Conservation (phyloP, 148 eudicot genomes). For the Diospyros lotus region DNA sequence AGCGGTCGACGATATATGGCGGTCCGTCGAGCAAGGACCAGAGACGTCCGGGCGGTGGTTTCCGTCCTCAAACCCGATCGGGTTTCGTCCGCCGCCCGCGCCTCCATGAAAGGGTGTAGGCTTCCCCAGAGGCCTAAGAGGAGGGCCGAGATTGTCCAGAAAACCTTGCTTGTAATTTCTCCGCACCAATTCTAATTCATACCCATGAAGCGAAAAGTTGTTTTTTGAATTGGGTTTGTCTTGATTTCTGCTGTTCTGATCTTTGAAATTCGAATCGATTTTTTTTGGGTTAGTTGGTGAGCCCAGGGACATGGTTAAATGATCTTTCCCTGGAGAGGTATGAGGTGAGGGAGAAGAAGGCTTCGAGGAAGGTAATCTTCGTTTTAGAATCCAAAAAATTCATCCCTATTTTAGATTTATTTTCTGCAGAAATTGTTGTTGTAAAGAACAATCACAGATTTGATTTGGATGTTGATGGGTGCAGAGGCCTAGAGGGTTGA, state of each 20-base stretch:
- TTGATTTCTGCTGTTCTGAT: background rate
- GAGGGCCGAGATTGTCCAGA: constrained; percentile 73
- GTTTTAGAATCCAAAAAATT: too few species aligned
- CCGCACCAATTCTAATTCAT: too few species aligned
- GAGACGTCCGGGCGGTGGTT: too few species aligned
- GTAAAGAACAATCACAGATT: too few species aligned
- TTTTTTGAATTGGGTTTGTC: background rate
- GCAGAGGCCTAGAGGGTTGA: constrained; percentile 92
- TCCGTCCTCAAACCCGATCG: too few species aligned
- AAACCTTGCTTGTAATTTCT: constrained; percentile 50
- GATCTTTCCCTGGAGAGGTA: constrained; percentile 76
- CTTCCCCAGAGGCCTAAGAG: constrained; percentile 90
- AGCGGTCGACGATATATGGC: too few species aligned
- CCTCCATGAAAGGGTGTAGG: constrained; percentile 78
- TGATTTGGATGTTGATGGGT: background rate
- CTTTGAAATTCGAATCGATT: background rate
- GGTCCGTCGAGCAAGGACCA: too few species aligned
- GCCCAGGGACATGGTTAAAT: constrained; percentile 81
- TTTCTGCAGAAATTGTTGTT: too few species aligned
- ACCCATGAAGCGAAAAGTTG: too few species aligned
- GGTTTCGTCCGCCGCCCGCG: too few species aligned
- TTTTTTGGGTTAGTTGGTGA: constrained; percentile 49
- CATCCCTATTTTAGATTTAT: background rate
- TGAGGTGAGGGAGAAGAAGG: constrained; percentile 88
- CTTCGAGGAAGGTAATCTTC: constrained; percentile 61